Base-by-base conservation (phyloP, 192 early-diverging fungal species). In the Umbelopsis sp. region DNA sequence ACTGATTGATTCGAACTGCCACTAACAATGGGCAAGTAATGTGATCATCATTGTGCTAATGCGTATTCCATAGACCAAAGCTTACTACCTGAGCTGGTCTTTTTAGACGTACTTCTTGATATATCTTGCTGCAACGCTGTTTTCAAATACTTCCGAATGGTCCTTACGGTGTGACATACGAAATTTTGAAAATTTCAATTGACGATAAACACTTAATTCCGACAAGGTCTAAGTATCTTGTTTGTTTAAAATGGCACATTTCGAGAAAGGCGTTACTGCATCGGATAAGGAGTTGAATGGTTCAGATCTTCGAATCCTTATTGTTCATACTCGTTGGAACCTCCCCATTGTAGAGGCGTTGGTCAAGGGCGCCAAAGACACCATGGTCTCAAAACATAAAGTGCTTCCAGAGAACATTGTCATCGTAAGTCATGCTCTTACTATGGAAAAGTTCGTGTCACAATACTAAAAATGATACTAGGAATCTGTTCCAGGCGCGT, bases 301-400 rank as follows among this genome's bases (percentile, higher is more conserved):
- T 47, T 85, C 83, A 18, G 48, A 41, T 8, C 84, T 93, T 35
- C 87, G 87, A 66, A 76, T 94, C 30, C 85, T 92, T 50, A 91
- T 94, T 48, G 91, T 98, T 47, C 96, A 94, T 76, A 94, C 97
- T 16, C 92, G 96, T 58, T 99, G 98, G 97, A 99, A 99, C 82
- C 66, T 78, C 20, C 74, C 85, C 51, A 89, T 99, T 25, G 96
- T 99, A 22, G 85, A 94, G 16, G 83, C 87, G 12, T 86, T 99
- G 13, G 93, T 97, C 16, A 61, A 84, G 9, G 94, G 93, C 12
- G 85, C 92, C 15, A 73, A 80, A 22, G 78, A 86, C 2, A 86
- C 91, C 12, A 87, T 99, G 70, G 77, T 82, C 22, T 67, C 76
- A 22, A 77, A 85, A 46, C 82, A 90, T 74, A 81, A 87, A 6